phyloP scores from a whole-genome alignment of 495 filamentous ascomycete genomes.

The Penicillium coprophilum region DNA sequence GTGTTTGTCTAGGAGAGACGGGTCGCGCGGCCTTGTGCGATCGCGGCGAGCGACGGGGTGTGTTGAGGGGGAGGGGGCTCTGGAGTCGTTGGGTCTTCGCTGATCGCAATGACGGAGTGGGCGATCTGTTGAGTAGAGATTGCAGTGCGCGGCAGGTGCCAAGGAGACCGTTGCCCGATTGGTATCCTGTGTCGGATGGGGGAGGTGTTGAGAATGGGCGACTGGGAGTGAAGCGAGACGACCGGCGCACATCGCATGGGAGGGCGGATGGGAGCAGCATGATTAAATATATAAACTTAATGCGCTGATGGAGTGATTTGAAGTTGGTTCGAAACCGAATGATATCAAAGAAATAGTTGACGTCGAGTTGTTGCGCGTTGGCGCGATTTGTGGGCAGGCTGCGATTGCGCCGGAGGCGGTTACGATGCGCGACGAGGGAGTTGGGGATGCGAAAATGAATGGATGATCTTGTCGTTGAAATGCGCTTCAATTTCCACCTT shows the following conservation, averaged over 20 bases:
- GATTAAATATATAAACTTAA: slow-evolving; percentile 15
- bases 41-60: slow-evolving; percentile 51
- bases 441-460: slow-evolving; percentile 23
- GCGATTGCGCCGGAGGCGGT: slow-evolving; percentile 41
- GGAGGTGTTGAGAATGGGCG: slow-evolving; percentile 64
- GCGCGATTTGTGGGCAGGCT: slow-evolving; percentile 28
- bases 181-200: slow-evolving; percentile 51
- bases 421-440: slow-evolving; percentile 26
- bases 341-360: neutral
- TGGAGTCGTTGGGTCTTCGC: slow-evolving; percentile 46
- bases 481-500: slow-evolving; percentile 33
- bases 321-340: slow-evolving; percentile 7
- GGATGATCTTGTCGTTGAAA: slow-evolving; percentile 7
- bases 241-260: slow-evolving; percentile 62
- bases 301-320: slow-evolving; percentile 6
- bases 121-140: slow-evolving; percentile 56
- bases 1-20: slow-evolving; percentile 40
- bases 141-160: slow-evolving; percentile 71
- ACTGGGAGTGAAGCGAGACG: slow-evolving; percentile 56
- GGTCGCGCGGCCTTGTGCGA: slow-evolving; percentile 37
- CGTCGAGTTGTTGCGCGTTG: slow-evolving; percentile 10
- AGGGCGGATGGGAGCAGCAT: slow-evolving; percentile 76
- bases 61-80: slow-evolving; percentile 50
- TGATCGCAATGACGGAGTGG: slow-evolving; percentile 39
- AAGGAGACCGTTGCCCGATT: slow-evolving; percentile 58